phyloP scores from a whole-genome alignment of 345 rosid genomes.

The Linum trigynum region DNA sequence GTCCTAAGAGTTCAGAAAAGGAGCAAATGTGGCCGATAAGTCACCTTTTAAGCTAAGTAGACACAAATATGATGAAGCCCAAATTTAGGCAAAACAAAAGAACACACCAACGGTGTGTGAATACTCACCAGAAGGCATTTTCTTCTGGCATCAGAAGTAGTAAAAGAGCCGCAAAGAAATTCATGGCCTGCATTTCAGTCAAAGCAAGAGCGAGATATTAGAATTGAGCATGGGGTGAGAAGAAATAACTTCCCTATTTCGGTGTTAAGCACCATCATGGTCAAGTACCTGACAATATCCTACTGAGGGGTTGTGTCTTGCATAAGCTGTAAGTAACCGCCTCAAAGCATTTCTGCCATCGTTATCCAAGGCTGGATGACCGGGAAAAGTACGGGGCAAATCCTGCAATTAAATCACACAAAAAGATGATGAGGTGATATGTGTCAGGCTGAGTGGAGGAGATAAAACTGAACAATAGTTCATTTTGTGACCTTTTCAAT shows the following conservation, averaged over 20 bases:
- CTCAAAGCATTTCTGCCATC: conserved; percentile 98
- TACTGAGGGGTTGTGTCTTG: conserved; percentile 97
- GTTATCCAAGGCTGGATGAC: conserved; percentile 94
- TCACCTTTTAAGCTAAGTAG: neutral
- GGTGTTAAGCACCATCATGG: neutral
- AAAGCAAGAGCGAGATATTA: conserved; percentile 1
- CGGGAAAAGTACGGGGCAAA: conserved; percentile 98
- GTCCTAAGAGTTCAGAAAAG: conserved; percentile 46
- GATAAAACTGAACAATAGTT: conserved; percentile 14
- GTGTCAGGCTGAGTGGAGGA: conserved; percentile 11
- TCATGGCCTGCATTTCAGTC: conserved; percentile 78
- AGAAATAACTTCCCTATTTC: neutral
- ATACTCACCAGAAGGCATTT: conserved; percentile 95
- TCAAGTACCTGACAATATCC: conserved; percentile 96
- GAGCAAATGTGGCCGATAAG: conserved; percentile 9
- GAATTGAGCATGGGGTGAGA: neutral
- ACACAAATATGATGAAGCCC: neutral
- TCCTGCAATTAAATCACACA: conserved; percentile 51
- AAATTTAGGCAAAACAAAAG: neutral
- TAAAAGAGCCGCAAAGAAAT: conserved; percentile 95
- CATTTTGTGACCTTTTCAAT: conserved; percentile 78
- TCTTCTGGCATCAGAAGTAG: conserved; percentile 99
- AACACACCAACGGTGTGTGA: conserved; percentile 13
- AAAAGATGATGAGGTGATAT: conserved; percentile 9
- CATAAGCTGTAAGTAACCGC: conserved; percentile 97